These are phyloP conservation scores for Chiua virens DNA, from an alignment of 768 basidiomycete genomes.

Conservation along the genomic window DNA sequence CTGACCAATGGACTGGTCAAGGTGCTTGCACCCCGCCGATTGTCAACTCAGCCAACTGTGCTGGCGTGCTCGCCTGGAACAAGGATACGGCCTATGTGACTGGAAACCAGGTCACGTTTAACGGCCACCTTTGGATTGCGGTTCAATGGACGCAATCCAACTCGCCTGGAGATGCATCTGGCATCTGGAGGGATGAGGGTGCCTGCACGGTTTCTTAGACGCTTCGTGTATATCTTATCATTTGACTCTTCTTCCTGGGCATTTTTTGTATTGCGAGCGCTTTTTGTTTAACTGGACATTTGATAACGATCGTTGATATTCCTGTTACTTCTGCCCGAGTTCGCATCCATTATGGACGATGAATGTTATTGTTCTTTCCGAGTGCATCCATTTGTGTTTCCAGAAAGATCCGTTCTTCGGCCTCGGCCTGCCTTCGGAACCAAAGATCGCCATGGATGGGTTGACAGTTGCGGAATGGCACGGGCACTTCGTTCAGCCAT, in stretches of 20 bases:
- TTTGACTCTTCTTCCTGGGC: no score
- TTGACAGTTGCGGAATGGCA: neutral
- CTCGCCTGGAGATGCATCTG: slow-evolving; percentile 24
- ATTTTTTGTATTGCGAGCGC: no score
- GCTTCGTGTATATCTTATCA: no score
- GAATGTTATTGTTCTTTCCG: no score
- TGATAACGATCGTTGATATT: no score
- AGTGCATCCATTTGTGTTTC: neutral
- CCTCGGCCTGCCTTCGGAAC: neutral
- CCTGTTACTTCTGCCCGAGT: no score
- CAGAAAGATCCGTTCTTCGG: neutral
- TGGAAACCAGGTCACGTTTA: slow-evolving; percentile 18
- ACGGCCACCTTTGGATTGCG: slow-evolving; percentile 20
- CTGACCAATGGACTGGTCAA: slow-evolving; percentile 16
- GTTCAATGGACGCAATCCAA: slow-evolving; percentile 26
- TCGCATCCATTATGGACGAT: no score
- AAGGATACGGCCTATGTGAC: slow-evolving; percentile 11
- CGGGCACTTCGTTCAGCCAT: slow-evolving; percentile 11
- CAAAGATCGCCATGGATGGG: neutral
- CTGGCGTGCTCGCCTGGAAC: slow-evolving; percentile 22
- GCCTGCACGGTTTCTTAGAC: slow-evolving; percentile 6
- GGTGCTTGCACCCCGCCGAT: slow-evolving; percentile 20
- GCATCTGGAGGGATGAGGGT: slow-evolving; percentile 25
- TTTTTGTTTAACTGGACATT: no score
- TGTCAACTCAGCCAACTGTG: slow-evolving; percentile 22